phyloP scores from a whole-genome alignment of 2,329 filamentous ascomycete genomes.

The Penicillium paneum region DNA sequence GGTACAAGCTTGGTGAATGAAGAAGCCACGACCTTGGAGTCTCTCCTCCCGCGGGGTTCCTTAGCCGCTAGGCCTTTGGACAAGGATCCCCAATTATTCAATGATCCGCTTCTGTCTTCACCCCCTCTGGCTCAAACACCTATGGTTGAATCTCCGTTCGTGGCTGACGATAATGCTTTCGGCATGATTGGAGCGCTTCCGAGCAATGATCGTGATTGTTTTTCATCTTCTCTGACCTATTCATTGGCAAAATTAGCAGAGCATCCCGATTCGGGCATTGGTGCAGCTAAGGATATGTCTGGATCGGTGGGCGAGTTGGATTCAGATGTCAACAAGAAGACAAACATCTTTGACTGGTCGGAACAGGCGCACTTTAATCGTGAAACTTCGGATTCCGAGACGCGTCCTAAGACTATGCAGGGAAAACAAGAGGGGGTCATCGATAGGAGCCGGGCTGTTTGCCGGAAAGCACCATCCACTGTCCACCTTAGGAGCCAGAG shows the following conservation, averaged over 20 bases:
- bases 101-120: conserved; percentile 15
- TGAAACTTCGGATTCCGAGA: conserved; percentile 51
- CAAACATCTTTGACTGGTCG: conserved; percentile 64
- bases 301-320: conserved; percentile 26
- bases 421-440: conserved; percentile 57
- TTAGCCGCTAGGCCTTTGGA: conserved; percentile 34
- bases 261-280: not conserved
- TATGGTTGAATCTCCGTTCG: conserved; percentile 19
- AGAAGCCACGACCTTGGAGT: conserved; percentile 46
- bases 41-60: conserved; percentile 48
- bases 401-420: conserved; percentile 61
- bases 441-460: conserved; percentile 53
- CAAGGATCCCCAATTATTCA: conserved; percentile 19
- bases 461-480: conserved; percentile 57
- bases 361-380: conserved; percentile 56
- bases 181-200: conserved; percentile 31
- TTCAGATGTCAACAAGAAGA: conserved; percentile 42
- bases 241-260: conserved; percentile 9
- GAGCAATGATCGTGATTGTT: conserved; percentile 17
- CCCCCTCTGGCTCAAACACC: conserved; percentile 12
- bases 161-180: conserved; percentile 25
- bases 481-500: conserved; percentile 65
- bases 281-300: conserved; percentile 1
- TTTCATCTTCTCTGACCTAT: conserved; percentile 5
- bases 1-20: conserved; percentile 36